A percentile compares a stretch with the other conserved stretches of the same genome.
phyloP scores from a whole-genome alignment of 495 filamentous ascomycete genomes.

The Aspergillus olivimuriae region DNA sequence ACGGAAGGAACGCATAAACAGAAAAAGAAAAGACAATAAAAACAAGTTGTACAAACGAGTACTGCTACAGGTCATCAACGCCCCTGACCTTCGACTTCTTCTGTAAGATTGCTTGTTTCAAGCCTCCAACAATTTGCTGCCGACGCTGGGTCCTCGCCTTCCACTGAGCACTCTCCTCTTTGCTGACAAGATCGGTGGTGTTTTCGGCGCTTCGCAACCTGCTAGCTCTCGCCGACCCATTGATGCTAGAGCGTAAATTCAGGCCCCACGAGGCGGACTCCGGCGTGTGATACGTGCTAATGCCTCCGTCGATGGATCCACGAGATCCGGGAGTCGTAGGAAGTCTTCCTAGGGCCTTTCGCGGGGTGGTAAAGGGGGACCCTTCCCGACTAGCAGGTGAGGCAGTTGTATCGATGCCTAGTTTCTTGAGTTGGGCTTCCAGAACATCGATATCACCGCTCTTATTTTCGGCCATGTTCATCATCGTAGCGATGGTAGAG shows the following conservation, averaged over 20 bases:
- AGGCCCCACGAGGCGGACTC: constrained; percentile 39
- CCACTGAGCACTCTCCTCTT: constrained; percentile 53
- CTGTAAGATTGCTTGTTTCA: constrained; percentile 35
- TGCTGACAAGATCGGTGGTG: constrained; percentile 30
- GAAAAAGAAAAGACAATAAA: constrained; percentile 5
- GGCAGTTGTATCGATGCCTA: constrained; percentile 50
- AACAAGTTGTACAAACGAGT: constrained; percentile 4
- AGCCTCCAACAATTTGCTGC: constrained; percentile 42
- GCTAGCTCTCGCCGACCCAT: constrained; percentile 39
- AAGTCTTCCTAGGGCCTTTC: constrained; percentile 27
- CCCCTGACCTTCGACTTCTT: constrained; percentile 31
- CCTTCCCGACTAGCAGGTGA: constrained; percentile 47
- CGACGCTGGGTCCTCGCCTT: constrained; percentile 50
- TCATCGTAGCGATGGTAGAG: constrained; percentile 88
- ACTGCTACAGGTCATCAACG: constrained; percentile 29
- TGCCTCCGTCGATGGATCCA: constrained; percentile 32
- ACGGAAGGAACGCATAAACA: constrained; percentile 2
- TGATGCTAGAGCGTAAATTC: constrained; percentile 40
- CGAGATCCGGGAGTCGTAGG: constrained; percentile 34
- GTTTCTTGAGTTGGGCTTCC: constrained; percentile 72
- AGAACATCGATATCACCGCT: constrained; percentile 84
- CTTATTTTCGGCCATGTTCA: constrained; percentile 79
- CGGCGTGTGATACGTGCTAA: constrained; percentile 49
- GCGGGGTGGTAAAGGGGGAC: constrained; percentile 58
- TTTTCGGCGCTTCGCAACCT: constrained; percentile 35